phyloP scores from a whole-genome alignment of 108 stramenopile species.

The Nitzschia inconspicua region DNA sequence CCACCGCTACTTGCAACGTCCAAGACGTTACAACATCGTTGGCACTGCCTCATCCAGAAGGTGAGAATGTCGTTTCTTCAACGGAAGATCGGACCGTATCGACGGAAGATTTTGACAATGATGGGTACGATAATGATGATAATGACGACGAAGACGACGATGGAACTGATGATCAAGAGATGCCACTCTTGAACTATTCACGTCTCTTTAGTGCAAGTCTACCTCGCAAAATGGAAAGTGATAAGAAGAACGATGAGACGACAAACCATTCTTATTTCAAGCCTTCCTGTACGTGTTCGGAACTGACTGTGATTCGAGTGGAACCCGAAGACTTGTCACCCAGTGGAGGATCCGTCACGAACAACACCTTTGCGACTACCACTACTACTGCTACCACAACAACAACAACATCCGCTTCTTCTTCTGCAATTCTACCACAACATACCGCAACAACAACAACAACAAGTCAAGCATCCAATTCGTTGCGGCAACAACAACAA shows the following conservation, averaged over 20 bases:
- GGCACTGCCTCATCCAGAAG: too few species aligned
- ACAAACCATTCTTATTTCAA: not conserved
- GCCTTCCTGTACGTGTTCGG: constrained; percentile 9
- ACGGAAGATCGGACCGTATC: too few species aligned
- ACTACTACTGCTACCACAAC: not conserved
- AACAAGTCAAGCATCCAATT: not conserved
- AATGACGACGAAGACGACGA: not conserved
- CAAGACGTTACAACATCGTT: too few species aligned
- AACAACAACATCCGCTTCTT: not conserved
- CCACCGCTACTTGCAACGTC: too few species aligned
- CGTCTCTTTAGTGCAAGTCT: not conserved
- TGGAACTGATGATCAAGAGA: not conserved
- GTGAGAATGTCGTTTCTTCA: too few species aligned
- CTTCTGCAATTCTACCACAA: not conserved
- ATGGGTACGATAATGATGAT: too few species aligned
- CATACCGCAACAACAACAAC: not conserved
- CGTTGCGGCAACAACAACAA: not conserved
- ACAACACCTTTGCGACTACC: not conserved
- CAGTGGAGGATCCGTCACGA: not conserved
- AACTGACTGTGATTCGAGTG: constrained; percentile 1
- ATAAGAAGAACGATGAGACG: not conserved
- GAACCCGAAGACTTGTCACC: constrained; percentile 4
- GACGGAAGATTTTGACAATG: too few species aligned
- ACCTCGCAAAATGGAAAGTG: constrained; percentile 2
- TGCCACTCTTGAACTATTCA: constrained; percentile 13